Conservation (phyloP, 2,329 filamentous ascomycete species). For the Ceratocystis harringtonii region DNA sequence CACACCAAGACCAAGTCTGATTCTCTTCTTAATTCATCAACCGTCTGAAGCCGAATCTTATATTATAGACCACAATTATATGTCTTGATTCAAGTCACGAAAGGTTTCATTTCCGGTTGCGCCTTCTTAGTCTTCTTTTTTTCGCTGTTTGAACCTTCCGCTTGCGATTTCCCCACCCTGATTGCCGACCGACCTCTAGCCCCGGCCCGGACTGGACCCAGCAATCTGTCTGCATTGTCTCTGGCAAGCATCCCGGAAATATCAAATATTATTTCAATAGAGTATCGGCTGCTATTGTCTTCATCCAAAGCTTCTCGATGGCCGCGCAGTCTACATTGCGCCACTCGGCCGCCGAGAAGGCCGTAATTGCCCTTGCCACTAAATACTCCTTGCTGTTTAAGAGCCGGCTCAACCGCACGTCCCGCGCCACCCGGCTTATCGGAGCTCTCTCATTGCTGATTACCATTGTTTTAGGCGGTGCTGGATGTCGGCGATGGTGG, state of each 20-base stretch:
- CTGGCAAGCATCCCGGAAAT: not conserved
- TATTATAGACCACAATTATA: not conserved
- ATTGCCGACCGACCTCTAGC: not conserved
- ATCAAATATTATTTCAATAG: not conserved
- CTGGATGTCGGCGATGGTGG: constrained; percentile 68
- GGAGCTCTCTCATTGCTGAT: constrained; percentile 61
- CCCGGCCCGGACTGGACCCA: not conserved
- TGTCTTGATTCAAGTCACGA: not conserved
- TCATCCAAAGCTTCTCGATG: constrained; percentile 36
- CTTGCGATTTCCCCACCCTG: not conserved
- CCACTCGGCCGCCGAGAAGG: constrained; percentile 47
- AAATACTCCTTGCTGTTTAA: constrained; percentile 42
- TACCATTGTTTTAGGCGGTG: constrained; percentile 64
- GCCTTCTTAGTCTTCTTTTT: not conserved
- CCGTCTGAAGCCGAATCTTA: not conserved
- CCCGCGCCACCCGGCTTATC: constrained; percentile 56
- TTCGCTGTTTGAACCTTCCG: not conserved
- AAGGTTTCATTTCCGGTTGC: not conserved
- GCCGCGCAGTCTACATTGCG: constrained; percentile 76
- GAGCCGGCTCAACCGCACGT: constrained; percentile 45
- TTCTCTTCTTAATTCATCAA: not conserved
- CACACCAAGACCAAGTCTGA: not conserved
- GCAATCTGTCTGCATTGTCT: not conserved
- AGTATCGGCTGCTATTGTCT: not conserved
- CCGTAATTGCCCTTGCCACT: constrained; percentile 47